Base-by-base conservation (phyloP, 2,329 filamentous ascomycete genomes). In the Microdochium nivale region DNA sequence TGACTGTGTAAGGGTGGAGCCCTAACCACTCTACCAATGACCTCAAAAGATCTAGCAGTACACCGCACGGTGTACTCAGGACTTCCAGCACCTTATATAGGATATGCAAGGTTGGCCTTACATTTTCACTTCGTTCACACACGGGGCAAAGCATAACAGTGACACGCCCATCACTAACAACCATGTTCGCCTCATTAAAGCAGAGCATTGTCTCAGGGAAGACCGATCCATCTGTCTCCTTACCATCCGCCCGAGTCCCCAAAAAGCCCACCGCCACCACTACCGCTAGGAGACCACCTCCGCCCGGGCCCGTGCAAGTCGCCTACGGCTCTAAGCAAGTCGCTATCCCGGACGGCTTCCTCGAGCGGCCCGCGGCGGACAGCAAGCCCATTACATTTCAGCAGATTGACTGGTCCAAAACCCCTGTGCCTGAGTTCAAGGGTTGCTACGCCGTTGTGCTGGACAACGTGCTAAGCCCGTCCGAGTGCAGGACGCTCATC, bases 401-500 rank as follows among this genome's bases (percentile, higher is more conserved):
- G 2, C 65, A 65, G 16, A 75, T 88, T 59, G 70, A 86, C 64
- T 87, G 84, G 60, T 56, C 63, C 9, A 59, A 68, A 47, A 75
- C 73, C 19, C 56, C 60, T 0, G 62, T 88, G 2, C 75, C 75
- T 1, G 71, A 79, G 56, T 83, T 82, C 67, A 65, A 71, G 24
- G 68, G 70, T 30, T 59, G 66, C 16, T 84, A 82, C 63, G 85
- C 84, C 4, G 75, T 79, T 8, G 67, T 87, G 1, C 71, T 88
- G 3, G 83, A 88, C 63, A 72, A 83, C 54, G 76, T 83, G n/a
- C 63, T 87, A 52, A 79, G 74, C 13, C 69, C 73, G n/a, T 63
- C 69, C 9, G 88, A 91, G 70, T 91, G 87, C 65, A 62, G 67
- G 0, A 60, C 73, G 30, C 71, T 89, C 0, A 55, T 79, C 3